Base-by-base conservation (phyloP, 2,329 filamentous ascomycete genomes). In the Aspergillus clavatus region DNA sequence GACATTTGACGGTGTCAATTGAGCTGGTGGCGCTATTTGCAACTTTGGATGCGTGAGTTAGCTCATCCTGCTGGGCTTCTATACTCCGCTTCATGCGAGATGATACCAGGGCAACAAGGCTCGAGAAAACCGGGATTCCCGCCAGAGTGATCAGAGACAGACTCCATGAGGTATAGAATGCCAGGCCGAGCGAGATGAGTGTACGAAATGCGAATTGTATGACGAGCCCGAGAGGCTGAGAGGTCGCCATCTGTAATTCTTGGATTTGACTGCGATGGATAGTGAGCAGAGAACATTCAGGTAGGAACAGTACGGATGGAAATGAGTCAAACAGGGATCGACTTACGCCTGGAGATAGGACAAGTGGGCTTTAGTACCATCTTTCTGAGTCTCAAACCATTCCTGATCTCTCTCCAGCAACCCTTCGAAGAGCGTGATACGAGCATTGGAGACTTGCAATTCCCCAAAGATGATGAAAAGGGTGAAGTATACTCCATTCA, bases 1-100 rank as follows among this genome's bases (percentile, higher is more conserved):
- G 90, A 42, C 82, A 84, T 63, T 96, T 96, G 59, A 97, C 88
- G 0, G 87, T 80, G 49, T 95, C 88, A 29, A 96, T 91, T 2
- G 81, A 82, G 1, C 75, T 73, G 7, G 94, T 77, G 0, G 87
- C 82, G 8, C 81, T 84, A 7, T 80, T 82, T 1, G 83, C 79
- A 44, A 82, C 74, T 58, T 88, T 91, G 0, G 89, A 83, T 0
- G 88, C 87, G 38, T 76, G 70, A 2, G 80, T 79, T 0, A 95
- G 76, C 45, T 83, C 78, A 1, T 68, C 66, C 45, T 86, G 83
- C 57, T 96, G 89, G 2, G 71, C 71, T 50, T 79, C 74, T n/a
- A 91, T 83, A 8, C 82, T 82, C 3, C 77, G 70, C 26, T 84
- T 79, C 27, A 93, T 74, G 28, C 72, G 75, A 2, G 72, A 71